Percentiles rank a stretch among this genome's conserved stretches.
These are phyloP conservation scores for Camelina sativa DNA, from an alignment of 345 rosid species.

Conservation along the genomic window DNA sequence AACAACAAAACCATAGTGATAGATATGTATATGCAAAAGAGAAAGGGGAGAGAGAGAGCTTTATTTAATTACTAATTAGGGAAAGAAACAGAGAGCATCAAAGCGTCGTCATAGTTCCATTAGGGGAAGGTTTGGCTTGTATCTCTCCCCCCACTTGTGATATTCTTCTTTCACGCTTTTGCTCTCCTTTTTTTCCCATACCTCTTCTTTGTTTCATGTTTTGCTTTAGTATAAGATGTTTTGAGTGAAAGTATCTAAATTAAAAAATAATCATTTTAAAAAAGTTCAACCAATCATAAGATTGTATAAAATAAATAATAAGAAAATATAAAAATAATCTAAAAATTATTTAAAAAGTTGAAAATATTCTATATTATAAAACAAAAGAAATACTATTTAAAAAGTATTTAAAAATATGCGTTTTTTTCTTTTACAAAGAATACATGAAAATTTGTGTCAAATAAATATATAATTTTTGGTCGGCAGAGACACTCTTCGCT, in stretches of 20 bases:
- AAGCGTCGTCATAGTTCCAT: constrained; percentile 70
- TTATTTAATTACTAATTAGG: constrained; percentile 48
- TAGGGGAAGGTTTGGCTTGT: constrained; percentile 56
- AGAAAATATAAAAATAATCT: too few species aligned
- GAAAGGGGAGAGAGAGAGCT: not conserved
- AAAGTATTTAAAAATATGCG: constrained; percentile 16
- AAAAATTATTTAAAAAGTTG: too few species aligned
- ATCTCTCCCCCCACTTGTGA: constrained; percentile 35
- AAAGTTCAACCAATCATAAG: too few species aligned
- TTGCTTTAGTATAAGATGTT: too few species aligned
- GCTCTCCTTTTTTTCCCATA: constrained; percentile 37
- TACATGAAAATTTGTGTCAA: not conserved
- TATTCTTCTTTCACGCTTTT: constrained; percentile 39
- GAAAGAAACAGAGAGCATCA: constrained; percentile 46
- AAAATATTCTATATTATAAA: too few species aligned
- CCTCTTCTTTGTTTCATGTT: too few species aligned
- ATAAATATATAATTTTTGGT: not conserved
- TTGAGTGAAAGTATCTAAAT: too few species aligned
- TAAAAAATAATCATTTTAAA: too few species aligned
- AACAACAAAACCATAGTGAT: constrained; percentile 2
- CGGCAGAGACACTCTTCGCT: not conserved
- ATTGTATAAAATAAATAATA: too few species aligned
- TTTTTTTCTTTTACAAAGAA: not conserved
- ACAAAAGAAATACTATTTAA: not conserved
- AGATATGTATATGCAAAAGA: not conserved